Evolutionary conservation across 2,329 filamentous ascomycete species (phyloP).

Genomic region (Trichocomaceae sp.): DNA sequence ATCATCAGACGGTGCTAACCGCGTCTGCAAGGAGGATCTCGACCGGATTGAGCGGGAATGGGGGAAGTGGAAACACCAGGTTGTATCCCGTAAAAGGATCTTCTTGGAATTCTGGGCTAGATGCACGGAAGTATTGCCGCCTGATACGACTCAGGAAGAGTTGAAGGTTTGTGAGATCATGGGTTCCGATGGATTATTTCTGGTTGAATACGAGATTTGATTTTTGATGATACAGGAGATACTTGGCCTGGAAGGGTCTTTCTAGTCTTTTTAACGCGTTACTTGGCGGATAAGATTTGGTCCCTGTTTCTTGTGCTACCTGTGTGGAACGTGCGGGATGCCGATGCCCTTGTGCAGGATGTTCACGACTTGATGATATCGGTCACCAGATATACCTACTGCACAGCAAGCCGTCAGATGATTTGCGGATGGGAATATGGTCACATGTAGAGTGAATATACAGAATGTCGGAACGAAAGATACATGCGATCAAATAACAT

Average conservation of each 20-base stretch:
- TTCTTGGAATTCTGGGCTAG: conserved; percentile 46
- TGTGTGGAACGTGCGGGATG: neutral
- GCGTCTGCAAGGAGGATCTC: conserved; percentile 45
- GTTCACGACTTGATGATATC: neutral
- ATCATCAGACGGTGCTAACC: conserved; percentile 13
- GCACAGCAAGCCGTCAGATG: neutral
- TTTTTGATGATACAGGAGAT: conserved; percentile 2
- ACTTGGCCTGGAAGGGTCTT: conserved; percentile 8
- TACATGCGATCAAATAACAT: neutral
- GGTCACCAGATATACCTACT: neutral
- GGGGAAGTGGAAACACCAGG: conserved; percentile 39
- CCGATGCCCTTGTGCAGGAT: neutral
- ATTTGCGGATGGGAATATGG: neutral
- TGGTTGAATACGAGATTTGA: neutral
- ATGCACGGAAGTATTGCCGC: conserved; percentile 44
- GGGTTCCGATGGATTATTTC: neutral
- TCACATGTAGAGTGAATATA: neutral
- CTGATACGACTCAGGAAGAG: conserved; percentile 42
- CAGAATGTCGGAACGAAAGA: too few relatives aligned
- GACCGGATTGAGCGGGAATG: conserved; percentile 42
- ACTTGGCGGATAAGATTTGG: neutral
- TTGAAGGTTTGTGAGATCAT: conserved; percentile 39
- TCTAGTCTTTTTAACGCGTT: conserved; percentile 5
- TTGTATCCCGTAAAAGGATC: conserved; percentile 42
- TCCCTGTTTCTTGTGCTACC: neutral